A percentile compares a stretch with the other conserved stretches of the same genome.
Evolutionary conservation across 768 basidiomycete genomes (phyloP).

Genomic region (Russula abietina): DNA sequence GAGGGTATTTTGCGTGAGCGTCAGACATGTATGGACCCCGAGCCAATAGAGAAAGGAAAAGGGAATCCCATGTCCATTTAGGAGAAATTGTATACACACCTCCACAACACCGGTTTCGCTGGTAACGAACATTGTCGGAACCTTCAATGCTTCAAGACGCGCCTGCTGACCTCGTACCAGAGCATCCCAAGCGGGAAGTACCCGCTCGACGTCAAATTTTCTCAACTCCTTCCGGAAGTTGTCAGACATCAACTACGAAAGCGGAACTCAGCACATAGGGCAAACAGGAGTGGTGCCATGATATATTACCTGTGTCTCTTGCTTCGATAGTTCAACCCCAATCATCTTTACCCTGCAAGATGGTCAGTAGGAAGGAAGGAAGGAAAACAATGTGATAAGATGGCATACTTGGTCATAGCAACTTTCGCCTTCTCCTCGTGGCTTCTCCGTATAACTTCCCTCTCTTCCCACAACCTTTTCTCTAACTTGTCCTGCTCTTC

Average conservation of each 20-base stretch:
- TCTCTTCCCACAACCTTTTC: conserved; percentile 59
- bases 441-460: conserved; percentile 52
- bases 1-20: conserved; percentile 1
- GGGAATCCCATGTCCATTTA: conserved; percentile 1
- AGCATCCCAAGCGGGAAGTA: conserved; percentile 69
- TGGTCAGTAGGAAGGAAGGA: not conserved
- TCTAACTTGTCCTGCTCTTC: conserved; percentile 67
- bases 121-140: conserved; percentile 70
- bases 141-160: conserved; percentile 49
- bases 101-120: conserved; percentile 44
- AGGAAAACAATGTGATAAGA: conserved; percentile 3
- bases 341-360: conserved; percentile 57
- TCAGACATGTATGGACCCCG: not conserved
- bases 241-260: conserved; percentile 54
- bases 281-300: conserved; percentile 25
- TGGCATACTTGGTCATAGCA: conserved; percentile 56
- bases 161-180: conserved; percentile 67
- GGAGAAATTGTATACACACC: conserved; percentile 37
- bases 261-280: conserved; percentile 11
- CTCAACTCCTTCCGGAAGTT: conserved; percentile 58
- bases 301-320: conserved; percentile 52
- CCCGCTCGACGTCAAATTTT: conserved; percentile 65
- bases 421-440: conserved; percentile 69
- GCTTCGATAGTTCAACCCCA: conserved; percentile 57
- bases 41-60: not conserved